Base-by-base conservation (phyloP, 805 yeast species). In the Henningerozyma blattae region DNA sequence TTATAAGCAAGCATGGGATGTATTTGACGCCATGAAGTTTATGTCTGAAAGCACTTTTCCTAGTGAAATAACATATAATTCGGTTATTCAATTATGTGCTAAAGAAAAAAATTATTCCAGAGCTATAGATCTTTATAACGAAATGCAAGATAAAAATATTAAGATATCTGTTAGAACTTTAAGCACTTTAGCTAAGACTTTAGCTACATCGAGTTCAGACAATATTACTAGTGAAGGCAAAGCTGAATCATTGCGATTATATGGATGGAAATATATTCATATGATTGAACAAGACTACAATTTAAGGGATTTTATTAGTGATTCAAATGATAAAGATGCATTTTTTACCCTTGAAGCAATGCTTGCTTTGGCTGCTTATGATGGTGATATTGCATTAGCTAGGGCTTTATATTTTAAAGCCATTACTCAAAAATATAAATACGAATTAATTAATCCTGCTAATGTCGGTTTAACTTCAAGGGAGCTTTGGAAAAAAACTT, bases 1-100 rank as follows among this genome's bases (percentile, higher is more conserved):
- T 5, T 26, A 34, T 10, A 35, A 42, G 18, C 75, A 78, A 40
- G 94, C 94, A 0, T 68, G 70, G 36, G 75, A 75, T 30, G 62
- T 82, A 2, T 91, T 91, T 56, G 85, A 79, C 43, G 73, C 84
- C 40, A 75, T 91, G 86, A 89, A 85, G 50, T 89, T 83, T 52
- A 54, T 79, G 43, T 74, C 91, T 1, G 48, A 63, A 4, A 60
- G 63, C 18, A 73, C 86, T 13, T 67, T 72, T 32, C 95, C 97
- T 0, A 80, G 75, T 31, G 47, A 71, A 0, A 56, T 59, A 14
- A 72, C 86, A 1, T 91, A 86, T 54, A 75, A 77, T 37, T 70
- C 80, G 5, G 72, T 86, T 64, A 70, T 89, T 10, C 65, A 75
- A 9, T 62, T 83, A 6, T 75, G 81, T 41, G 71, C 77, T 3